Evolutionary conservation across 2,329 filamentous ascomycete genomes (phyloP).

Genomic region (Sclerotinia glacialis): DNA sequence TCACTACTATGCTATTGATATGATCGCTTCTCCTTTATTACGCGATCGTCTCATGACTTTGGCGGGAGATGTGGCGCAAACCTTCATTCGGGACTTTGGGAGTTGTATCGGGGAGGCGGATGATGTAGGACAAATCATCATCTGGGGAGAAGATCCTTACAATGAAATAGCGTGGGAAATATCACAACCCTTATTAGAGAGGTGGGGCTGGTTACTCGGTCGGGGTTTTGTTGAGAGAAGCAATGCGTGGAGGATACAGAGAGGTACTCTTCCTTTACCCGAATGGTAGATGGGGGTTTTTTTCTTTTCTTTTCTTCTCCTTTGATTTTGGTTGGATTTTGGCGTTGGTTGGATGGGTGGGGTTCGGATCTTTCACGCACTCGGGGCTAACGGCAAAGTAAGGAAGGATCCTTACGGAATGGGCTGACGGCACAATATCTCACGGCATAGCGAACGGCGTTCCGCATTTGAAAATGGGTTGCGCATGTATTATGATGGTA

Average conservation of each 20-base stretch:
- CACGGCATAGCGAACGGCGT: conserved; percentile 20
- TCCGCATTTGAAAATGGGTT: background rate
- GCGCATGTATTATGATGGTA: background rate
- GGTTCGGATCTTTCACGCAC: background rate
- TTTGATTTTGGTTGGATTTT: background rate
- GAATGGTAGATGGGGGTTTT: conserved; percentile 35
- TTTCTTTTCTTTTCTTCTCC: too few relatives aligned
- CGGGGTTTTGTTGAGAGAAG: conserved; percentile 42
- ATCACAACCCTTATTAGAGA: conserved; percentile 42
- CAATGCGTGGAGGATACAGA: conserved; percentile 45
- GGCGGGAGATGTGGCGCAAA: conserved; percentile 40
- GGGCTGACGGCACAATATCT: background rate
- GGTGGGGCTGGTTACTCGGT: conserved; percentile 44
- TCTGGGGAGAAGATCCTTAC: conserved; percentile 45
- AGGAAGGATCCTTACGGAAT: background rate
- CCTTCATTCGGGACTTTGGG: conserved; percentile 43
- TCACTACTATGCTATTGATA: conserved; percentile 45
- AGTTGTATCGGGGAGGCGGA: conserved; percentile 41
- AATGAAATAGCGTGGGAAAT: conserved; percentile 46
- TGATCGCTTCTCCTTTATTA: conserved; percentile 44
- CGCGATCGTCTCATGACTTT: conserved; percentile 42
- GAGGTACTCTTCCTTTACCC: conserved; percentile 40
- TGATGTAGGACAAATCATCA: conserved; percentile 43
- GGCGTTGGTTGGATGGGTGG: background rate
- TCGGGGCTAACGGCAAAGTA: background rate